These are phyloP conservation scores for Camellia granthamiana DNA, from an alignment of 148 eudicot species.

Conservation along the genomic window DNA sequence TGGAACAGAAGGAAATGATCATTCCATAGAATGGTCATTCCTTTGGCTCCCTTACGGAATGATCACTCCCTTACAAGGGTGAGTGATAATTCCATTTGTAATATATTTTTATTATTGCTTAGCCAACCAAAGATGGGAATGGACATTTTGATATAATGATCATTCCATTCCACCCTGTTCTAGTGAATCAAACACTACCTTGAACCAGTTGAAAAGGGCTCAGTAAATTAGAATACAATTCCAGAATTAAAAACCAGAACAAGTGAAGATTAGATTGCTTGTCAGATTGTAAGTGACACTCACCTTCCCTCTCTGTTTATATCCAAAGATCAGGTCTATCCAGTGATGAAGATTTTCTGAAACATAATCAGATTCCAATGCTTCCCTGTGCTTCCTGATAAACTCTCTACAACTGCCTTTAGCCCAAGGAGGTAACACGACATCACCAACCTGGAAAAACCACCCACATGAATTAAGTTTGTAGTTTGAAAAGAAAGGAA, in stretches of 20 bases:
- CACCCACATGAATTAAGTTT: conserved; percentile 7
- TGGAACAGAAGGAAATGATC: too few species aligned
- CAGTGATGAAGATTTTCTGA: conserved; percentile 97
- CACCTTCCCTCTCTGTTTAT: conserved; percentile 96
- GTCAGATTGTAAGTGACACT: conserved; percentile 16
- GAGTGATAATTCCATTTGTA: too few species aligned
- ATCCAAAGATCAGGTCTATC: conserved; percentile 97
- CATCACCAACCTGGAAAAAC: conserved; percentile 73
- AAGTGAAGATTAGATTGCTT: neutral
- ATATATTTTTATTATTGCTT: too few species aligned
- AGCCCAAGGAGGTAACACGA: conserved; percentile 93
- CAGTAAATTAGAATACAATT: conserved; percentile 7
- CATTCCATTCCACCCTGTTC: too few species aligned
- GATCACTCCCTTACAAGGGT: too few species aligned
- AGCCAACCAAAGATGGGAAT: too few species aligned
- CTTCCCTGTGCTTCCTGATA: conserved; percentile 89
- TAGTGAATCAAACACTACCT: too few species aligned
- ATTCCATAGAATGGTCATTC: too few species aligned
- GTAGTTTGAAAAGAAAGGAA: neutral
- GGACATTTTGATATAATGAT: too few species aligned
- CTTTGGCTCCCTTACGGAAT: too few species aligned
- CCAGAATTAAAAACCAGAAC: neutral
- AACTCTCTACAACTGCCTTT: conserved; percentile 94
- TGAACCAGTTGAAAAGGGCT: neutral
- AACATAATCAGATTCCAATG: conserved; percentile 92